Base-by-base conservation (phyloP, 108 stramenopile genomes). In the Cyclotella atomus region DNA sequence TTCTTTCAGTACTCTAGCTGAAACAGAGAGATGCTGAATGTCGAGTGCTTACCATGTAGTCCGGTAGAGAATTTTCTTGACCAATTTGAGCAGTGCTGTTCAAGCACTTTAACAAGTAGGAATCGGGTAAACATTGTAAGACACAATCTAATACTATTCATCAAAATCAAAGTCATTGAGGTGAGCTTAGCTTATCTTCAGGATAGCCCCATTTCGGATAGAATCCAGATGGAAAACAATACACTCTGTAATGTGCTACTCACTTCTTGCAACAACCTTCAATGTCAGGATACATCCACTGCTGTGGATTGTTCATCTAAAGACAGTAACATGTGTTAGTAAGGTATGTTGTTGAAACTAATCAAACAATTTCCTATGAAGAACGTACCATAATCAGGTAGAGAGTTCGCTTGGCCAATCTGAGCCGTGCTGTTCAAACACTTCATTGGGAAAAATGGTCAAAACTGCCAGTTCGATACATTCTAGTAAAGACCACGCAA, bases 41-140 rank as follows among this genome's bases (percentile, higher is more conserved):
- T 4, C n/a, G 16, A 49, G 47, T 49, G 4, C 47, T 49, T 49
- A 49, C 47, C 47, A 49, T 49, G n/a, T 49, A 49, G n/a, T 49
- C 47, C 9, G 47, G 47, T 17, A 49, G n/a, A 49, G 47, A 49
- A 19, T 49, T 49, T n/a, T 49, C 47, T n/a, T 49, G 47, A 17
- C 47, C 47, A 4, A 49, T 49, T 19, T 49, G 47, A 10, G 47
- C 47, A 49, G 47, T 49, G 47, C 47, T 49, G n/a, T 49, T 49
- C n/a, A 49, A 17, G n/a, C 47, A 49, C 47, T 49, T 4, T 49
- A 17, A 4, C 10, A 49, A 19, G 4, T 4, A 41, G 12, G n/a
- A n/a, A n/a, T n/a, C n/a, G 7, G 38, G 12, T 9, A 41, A 7
- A 41, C 12, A 41, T 12, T 41, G 38, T 41, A 9, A 41, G 38